phyloP scores from a whole-genome alignment of 75 land plant species.

The Adiantum capillusveneris region DNA sequence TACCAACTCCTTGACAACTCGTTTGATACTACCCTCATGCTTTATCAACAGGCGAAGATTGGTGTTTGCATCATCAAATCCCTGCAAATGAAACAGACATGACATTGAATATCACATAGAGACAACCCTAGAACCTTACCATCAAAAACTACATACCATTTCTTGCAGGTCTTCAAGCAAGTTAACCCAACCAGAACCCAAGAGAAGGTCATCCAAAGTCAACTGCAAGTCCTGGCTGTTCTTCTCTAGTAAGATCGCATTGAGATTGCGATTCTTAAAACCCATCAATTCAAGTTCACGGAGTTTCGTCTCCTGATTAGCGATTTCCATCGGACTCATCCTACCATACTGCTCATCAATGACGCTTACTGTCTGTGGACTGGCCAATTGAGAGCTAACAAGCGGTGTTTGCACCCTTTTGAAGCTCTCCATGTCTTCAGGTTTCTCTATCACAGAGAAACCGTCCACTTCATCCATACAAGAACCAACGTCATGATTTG shows the following conservation, averaged over 20 bases:
- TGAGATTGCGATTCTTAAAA: conserved; percentile 17
- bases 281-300: conserved; percentile 22
- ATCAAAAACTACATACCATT: too few relatives aligned
- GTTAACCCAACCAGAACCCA: conserved; percentile 30
- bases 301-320: too few relatives aligned
- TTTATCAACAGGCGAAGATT: conserved; percentile 36
- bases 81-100: conserved; percentile 10
- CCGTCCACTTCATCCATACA: conserved; percentile 6
- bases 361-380: too few relatives aligned
- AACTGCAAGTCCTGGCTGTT: conserved; percentile 19
- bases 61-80: conserved; percentile 29
- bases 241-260: conserved; percentile 23
- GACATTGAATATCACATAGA: too few relatives aligned
- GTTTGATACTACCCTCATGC: conserved; percentile 31
- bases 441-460: conserved; percentile 28
- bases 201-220: conserved; percentile 24
- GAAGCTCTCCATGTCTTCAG: conserved; percentile 4
- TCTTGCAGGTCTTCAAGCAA: conserved; percentile 32
- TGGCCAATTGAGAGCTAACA: too few relatives aligned
- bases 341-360: too few relatives aligned
- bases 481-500: too few relatives aligned
- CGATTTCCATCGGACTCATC: too few relatives aligned
- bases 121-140: too few relatives aligned
- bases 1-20: conserved; percentile 31
- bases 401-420: not conserved